These are phyloP conservation scores for Trametes maxima DNA, from an alignment of 768 basidiomycete species.

Conservation along the genomic window DNA sequence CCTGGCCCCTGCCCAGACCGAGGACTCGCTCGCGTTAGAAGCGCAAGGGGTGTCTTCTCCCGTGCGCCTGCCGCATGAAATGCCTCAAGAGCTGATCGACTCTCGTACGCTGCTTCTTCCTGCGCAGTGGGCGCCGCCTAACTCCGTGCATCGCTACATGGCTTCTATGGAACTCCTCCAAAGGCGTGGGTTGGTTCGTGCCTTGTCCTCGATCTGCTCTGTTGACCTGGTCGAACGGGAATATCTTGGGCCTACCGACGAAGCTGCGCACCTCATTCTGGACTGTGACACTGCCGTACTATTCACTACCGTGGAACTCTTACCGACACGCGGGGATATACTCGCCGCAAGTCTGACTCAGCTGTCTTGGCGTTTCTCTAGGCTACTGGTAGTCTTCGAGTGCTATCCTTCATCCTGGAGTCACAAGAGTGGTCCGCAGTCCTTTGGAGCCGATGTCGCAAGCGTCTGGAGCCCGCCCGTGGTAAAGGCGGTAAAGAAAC, in stretches of 20 bases:
- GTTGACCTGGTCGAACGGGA: constrained; percentile 69
- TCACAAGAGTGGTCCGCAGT: constrained; percentile 28
- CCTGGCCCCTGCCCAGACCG: no score
- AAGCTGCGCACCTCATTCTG: constrained; percentile 64
- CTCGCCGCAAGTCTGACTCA: constrained; percentile 47
- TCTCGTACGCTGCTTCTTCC: constrained; percentile 18
- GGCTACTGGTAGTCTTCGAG: constrained; percentile 61
- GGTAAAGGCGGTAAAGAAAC: constrained; percentile 68
- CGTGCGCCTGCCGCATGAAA: not conserved
- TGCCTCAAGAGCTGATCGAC: constrained; percentile 28
- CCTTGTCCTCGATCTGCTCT: constrained; percentile 48
- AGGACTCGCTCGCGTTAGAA: no score
- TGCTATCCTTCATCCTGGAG: constrained; percentile 51
- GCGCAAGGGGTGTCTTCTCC: not conserved
- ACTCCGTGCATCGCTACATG: constrained; percentile 60
- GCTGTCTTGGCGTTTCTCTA: constrained; percentile 65
- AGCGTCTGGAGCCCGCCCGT: constrained; percentile 60
- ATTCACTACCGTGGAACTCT: constrained; percentile 45
- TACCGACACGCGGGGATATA: constrained; percentile 52
- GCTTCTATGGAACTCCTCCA: constrained; percentile 71
- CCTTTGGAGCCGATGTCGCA: constrained; percentile 11
- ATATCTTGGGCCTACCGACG: constrained; percentile 38
- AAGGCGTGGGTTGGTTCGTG: constrained; percentile 59
- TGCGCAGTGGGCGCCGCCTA: constrained; percentile 40
- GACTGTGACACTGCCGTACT: constrained; percentile 63